Base-by-base conservation (phyloP, 1,284 basidiomycete genomes). In the Meripilus lineatus region DNA sequence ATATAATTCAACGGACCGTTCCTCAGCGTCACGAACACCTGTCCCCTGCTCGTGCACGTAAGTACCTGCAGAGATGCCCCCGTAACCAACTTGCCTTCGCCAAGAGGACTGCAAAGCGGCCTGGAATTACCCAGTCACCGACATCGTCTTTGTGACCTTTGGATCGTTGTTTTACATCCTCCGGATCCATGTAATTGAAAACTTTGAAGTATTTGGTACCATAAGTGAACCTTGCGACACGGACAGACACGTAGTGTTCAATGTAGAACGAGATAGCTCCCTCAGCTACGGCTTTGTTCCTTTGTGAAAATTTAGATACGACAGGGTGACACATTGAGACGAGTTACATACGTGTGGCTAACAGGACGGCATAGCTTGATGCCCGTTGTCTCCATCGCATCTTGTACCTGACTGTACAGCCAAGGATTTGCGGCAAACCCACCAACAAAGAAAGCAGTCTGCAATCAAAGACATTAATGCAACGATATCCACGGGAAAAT, bases 281-380 rank as follows among this genome's bases (percentile, higher is more conserved):
- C 6, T 15, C 15, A 14, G 36, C 36, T 18, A 38, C 17, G 15
- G 36, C 21, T 18, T 38, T 38, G 14, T 22, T 38, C 6, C 17
- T 18, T 6, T 13, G 18, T 10, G 18, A 13, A 17, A 35, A 35
- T 15, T n/a, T n/a, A n/a, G n/a, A n/a, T n/a, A n/a, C n/a, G n/a
- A n/a, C n/a, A n/a, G n/a, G n/a, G n/a, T n/a, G n/a, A n/a, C n/a
- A n/a, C n/a, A n/a, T n/a, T n/a, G n/a, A n/a, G n/a, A n/a, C n/a
- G 28, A 10, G 28, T 10, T 30, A 52, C 70, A 43, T 44, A 75
- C 74, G 69, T 66, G 44, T 72, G 66, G 18, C 58, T 66, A 37
- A 75, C 72, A 11, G 73, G 74, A 2, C 73, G 65, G 47, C 62
- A 62, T 25, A 77, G 57, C 1, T 50, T 51, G 32, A 74, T 41